Conservation (phyloP, 2,329 filamentous ascomycete species). For the Epichloe hybrida region DNA sequence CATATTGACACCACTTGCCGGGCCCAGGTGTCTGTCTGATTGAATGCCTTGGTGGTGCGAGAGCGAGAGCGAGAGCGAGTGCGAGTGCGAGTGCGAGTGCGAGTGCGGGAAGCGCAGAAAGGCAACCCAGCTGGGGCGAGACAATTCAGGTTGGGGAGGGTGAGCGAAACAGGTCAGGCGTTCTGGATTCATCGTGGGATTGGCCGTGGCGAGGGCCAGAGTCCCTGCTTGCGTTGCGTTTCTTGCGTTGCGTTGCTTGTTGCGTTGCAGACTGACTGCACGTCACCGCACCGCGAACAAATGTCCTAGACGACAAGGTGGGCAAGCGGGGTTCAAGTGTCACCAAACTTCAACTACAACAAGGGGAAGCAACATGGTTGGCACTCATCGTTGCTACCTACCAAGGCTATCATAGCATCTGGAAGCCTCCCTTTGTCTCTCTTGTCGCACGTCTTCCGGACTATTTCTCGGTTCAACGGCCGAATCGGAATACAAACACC, state of each 20-base stretch:
- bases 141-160: slow-evolving; percentile 1
- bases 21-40: neutral
- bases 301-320: neutral
- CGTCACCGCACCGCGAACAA: slow-evolving; percentile 1
- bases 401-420: neutral
- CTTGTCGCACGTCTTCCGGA: neutral
- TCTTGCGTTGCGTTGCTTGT: too few species aligned
- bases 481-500: neutral
- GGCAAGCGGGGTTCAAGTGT: neutral
- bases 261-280: slow-evolving; percentile 1
- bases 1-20: neutral
- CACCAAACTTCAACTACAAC: neutral
- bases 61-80: too few species aligned
- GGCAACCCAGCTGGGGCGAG: neutral
- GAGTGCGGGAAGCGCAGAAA: slow-evolving; percentile 1
- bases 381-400: neutral
- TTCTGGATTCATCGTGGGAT: slow-evolving; percentile 1
- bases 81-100: too few species aligned
- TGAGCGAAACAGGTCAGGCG: slow-evolving; percentile 4
- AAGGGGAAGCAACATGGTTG: neutral
- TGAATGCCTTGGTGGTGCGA: neutral
- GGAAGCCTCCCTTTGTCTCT: neutral
- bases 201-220: neutral
- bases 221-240: neutral
- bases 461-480: neutral